Base-by-base conservation (phyloP, 805 yeast species). In the Metschnikowia anglica region DNA sequence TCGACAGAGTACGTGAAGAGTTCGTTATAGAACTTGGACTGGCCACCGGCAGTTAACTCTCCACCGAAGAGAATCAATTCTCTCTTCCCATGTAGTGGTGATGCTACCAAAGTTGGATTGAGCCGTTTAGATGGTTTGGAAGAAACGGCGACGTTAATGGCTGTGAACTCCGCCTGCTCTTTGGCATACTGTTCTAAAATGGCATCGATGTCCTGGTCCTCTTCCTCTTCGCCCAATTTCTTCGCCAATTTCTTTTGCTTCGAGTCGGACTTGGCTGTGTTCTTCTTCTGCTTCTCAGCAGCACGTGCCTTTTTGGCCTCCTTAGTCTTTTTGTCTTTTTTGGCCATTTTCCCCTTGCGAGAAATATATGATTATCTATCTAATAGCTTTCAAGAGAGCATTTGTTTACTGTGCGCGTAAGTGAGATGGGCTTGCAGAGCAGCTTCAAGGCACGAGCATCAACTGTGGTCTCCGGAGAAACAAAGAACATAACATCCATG, bases 41-140 rank as follows among this genome's bases (percentile, higher is more conserved):
- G 60, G 3, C 72, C 62, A 13, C 74, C 72, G 36, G 66, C 67
- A 2, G 82, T 73, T 36, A 66, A 63, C 65, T 91, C 99, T 55
- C 99, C 99, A 37, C 98, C 99, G 68, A 90, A 91, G 37, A 91
- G 62, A 12, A 89, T 59, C 45, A 91, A 67, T 64, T 91, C 99
- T 16, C 79, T 72, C 51, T 83, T 84, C 3, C 87, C 87, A 45
- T 83, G 87, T 11, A 73, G 64, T 5, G 96, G 95, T 49, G 79
- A 80, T 0, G 93, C 77, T 19, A 85, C 80, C 73, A 91, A 67
- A 0, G 91, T 70, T 0, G 90, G 79, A 56, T 85, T 88, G 45
- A 86, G 73, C 44, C 98, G 72, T 47, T 73, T 80, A 1, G 80
- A 57, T 0, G 97, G 97, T 42, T 76, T 73, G 1, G 64, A 63